A percentile compares a stretch with the other conserved stretches of the same genome.
phyloP scores from a whole-genome alignment of 495 filamentous ascomycete genomes.

The Neurospora sp. region DNA sequence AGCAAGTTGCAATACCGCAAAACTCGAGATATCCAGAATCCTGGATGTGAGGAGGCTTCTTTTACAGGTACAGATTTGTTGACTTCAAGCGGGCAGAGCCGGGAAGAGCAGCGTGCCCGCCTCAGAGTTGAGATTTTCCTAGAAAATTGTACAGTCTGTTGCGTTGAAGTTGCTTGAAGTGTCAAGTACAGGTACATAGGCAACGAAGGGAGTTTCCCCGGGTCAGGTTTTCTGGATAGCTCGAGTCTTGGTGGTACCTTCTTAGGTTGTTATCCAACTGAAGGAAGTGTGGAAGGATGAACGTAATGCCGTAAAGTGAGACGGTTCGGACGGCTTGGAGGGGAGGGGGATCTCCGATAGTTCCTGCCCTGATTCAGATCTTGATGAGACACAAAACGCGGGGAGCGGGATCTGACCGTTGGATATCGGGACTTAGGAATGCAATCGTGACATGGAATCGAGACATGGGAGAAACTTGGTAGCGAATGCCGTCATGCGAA shows the following conservation, averaged over 20 bases:
- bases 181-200: background rate
- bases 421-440: background rate
- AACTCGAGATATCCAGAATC: too few relatives aligned
- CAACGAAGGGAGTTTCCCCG: background rate
- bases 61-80: background rate
- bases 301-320: background rate
- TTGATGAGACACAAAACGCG: background rate
- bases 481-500: too few relatives aligned
- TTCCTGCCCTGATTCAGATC: background rate
- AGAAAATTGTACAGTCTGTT: background rate
- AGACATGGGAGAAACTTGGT: background rate
- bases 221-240: background rate
- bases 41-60: too few relatives aligned
- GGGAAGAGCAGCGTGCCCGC: background rate
- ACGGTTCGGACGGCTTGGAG: background rate
- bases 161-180: background rate
- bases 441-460: background rate
- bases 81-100: background rate
- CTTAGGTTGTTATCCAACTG: background rate
- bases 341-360: background rate
- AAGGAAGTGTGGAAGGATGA: background rate
- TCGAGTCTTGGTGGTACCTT: background rate
- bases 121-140: background rate
- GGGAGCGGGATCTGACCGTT: background rate
- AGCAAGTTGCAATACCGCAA: background rate